Evolutionary conservation across 257 asterid genomes (phyloP), one percentile per base, ranked within the genome.

Genomic region (Nicotiana paniculata): DNA sequence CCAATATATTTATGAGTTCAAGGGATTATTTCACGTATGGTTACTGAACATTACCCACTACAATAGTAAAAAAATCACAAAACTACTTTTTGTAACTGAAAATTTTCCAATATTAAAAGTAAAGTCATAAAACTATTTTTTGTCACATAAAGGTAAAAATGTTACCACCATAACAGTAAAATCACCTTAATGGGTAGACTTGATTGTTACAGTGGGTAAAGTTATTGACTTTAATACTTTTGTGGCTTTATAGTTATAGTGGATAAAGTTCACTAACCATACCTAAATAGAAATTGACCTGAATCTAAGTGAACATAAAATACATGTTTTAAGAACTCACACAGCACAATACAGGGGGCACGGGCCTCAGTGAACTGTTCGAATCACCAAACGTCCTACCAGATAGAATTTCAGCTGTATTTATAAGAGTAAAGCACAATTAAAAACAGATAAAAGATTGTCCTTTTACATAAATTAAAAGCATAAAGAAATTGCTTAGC

Each of bases 291-390:
- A 70, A 70, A 70, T 70, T 43, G 48, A 70, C 78, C 35, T 32
- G 11, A 51, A 16, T 59, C 4, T 26, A 10, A 58, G 28, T 21
- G 64, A 30, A 21, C 39, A 55, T 63, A 35, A 78, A 46, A 85
- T 65, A 1, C 2, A 48, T 48, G 24, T 48, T 48, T 51, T 59
- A 79, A 69, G 88, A 63, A 90, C 94, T 90, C 90, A 92, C 95
- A 79, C 11, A 21, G 85, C 86, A 59, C 81, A 82, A 85, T 84
- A 84, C 81, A 88, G 82, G 48, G 77, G 85, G 61, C 15, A 24
- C 53, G 84, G 84, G 51, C 6, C 76, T 81, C 10, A 81, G 68
- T 48, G 86, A 85, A 81, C 66, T 59, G 81, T 16, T 53, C 51
- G 62, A 51, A 85, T 90, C 87, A 81, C 83, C 61, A 76, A 85